Conservation (phyloP, 768 basidiomycete species). For the Phaeotremella fagi region DNA sequence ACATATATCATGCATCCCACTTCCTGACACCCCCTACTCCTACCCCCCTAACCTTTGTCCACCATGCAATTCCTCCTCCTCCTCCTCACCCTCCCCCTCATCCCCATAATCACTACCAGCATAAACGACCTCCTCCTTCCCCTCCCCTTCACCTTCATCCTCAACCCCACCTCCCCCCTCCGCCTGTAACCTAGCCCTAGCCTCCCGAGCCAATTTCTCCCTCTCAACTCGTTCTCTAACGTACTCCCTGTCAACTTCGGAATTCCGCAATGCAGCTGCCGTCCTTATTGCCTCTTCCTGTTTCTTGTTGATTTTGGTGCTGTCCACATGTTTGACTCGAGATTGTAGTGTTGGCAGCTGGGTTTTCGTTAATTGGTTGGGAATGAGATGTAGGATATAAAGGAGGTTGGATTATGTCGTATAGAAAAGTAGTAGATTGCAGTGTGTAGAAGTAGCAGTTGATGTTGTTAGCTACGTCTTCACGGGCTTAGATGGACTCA, state of each 20-base stretch:
- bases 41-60: too few species aligned
- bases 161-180: slow-evolving; percentile 10
- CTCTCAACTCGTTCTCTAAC: slow-evolving; percentile 27
- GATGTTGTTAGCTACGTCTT: neutral
- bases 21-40: too few species aligned
- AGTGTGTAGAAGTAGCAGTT: neutral
- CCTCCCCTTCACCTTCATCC: neutral
- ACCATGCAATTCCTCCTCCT: neutral
- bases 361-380: neutral
- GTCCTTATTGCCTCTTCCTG: slow-evolving; percentile 27
- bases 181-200: slow-evolving; percentile 9
- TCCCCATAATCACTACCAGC: too few species aligned
- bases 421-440: neutral
- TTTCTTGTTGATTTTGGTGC: slow-evolving; percentile 7
- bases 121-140: too few species aligned
- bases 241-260: slow-evolving; percentile 33
- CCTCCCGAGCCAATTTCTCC: slow-evolving; percentile 22
- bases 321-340: slow-evolving; percentile 9
- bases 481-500: slow-evolving; percentile 12
- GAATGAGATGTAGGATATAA: neutral
- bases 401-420: too few species aligned
- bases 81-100: neutral
- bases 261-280: slow-evolving; percentile 24
- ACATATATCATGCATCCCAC: too few species aligned
- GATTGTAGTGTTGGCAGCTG: slow-evolving; percentile 20